Conservation (phyloP, 2,329 filamentous ascomycete species). For the Stylonectria norvegica region DNA sequence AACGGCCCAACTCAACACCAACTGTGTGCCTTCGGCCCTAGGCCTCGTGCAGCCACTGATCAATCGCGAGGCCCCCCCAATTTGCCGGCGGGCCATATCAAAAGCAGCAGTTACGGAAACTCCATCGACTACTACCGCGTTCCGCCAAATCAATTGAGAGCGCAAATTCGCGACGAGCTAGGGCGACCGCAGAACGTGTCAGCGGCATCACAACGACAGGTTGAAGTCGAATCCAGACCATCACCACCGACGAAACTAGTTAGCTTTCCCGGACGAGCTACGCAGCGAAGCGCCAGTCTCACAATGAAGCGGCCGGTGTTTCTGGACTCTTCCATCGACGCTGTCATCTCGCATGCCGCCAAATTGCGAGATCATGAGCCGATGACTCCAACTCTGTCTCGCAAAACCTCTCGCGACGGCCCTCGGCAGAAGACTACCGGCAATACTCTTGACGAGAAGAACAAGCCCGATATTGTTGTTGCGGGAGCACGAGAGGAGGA, state of each 20-base stretch:
- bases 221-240: too few species aligned
- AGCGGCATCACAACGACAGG: too few species aligned
- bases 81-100: conserved; percentile 3
- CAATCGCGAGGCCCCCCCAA: conserved; percentile 4
- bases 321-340: conserved; percentile 25
- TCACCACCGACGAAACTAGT: too few species aligned
- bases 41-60: conserved; percentile 3
- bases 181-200: too few species aligned
- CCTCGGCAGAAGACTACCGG: conserved; percentile 14
- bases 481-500: conserved; percentile 14
- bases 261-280: conserved; percentile 22
- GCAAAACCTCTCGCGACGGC: conserved; percentile 9
- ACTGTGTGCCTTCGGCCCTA: conserved; percentile 6
- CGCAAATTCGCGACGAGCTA: too few species aligned
- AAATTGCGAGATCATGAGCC: conserved; percentile 3
- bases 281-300: too few species aligned
- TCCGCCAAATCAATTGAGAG: conserved; percentile 22
- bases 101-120: conserved; percentile 13
- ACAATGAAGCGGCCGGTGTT: conserved; percentile 17
- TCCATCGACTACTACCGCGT: conserved; percentile 21
- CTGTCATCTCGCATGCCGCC: conserved; percentile 23
- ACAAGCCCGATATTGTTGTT: conserved; percentile 15
- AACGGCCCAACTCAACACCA: conserved; percentile 9
- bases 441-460: conserved; percentile 19
- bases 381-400: conserved; percentile 6